Conservation (phyloP, 73 alveolate genomes). For the Diophrys appendiculata region DNA sequence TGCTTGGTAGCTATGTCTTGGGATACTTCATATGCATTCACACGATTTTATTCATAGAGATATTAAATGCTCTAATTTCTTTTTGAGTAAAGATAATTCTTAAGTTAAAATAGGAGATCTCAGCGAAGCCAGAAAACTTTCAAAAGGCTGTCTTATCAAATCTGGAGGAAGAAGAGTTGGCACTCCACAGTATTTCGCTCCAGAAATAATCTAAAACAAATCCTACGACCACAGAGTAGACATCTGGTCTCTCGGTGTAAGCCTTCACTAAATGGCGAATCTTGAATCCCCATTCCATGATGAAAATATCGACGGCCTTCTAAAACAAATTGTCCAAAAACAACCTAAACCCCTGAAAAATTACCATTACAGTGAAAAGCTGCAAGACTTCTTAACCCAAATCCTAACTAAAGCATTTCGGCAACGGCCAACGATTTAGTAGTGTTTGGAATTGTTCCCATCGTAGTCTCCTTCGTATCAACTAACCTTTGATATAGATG, state of each 20-base stretch:
- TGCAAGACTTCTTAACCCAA: background rate
- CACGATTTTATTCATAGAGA: conserved; percentile 70
- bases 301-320: conserved; percentile 29
- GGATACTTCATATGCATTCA: conserved; percentile 54
- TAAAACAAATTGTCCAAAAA: conserved; percentile 13
- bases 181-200: conserved; percentile 67
- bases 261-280: conserved; percentile 52
- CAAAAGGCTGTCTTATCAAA: background rate
- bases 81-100: conserved; percentile 9
- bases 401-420: background rate
- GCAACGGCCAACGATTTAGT: background rate
- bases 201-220: conserved; percentile 48
- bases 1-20: conserved; percentile 10
- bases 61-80: conserved; percentile 66
- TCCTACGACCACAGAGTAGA: conserved; percentile 53
- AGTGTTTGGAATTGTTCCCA: background rate
- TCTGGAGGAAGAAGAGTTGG: conserved; percentile 31
- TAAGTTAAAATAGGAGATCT: conserved; percentile 69
- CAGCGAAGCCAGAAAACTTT: conserved; percentile 57
- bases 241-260: conserved; percentile 70
- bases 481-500: background rate
- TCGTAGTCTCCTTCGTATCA: background rate
- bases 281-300: conserved; percentile 63
- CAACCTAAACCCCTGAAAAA: conserved; percentile 18
- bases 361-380: background rate